A percentile compares a stretch with the other conserved stretches of the same genome.
phyloP scores from a whole-genome alignment of 1,284 basidiomycete genomes.

The Athelia sp. region DNA sequence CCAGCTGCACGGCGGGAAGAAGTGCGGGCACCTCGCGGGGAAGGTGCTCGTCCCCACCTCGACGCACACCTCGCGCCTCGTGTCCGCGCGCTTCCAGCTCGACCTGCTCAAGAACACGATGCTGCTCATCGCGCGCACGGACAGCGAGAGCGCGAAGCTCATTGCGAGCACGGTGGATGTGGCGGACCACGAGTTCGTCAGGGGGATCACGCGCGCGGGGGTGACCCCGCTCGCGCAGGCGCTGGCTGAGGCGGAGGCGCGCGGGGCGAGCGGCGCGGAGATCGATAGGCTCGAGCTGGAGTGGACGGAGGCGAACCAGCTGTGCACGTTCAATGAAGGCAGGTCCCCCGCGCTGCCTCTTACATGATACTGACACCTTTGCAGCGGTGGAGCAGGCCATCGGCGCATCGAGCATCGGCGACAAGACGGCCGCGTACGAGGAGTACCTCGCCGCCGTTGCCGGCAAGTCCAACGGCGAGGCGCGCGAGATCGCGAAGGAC shows the following conservation, averaged over 20 bases:
- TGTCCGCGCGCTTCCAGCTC: constrained; percentile 83
- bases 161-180: constrained; percentile 82
- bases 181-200: constrained; percentile 76
- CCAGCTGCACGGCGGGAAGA: constrained; percentile 89
- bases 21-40: constrained; percentile 92
- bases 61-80: constrained; percentile 79
- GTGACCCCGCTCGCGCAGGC: constrained; percentile 69
- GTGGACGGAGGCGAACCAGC: constrained; percentile 70
- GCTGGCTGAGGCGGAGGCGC: constrained; percentile 68
- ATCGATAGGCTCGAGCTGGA: constrained; percentile 74
- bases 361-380: constrained; percentile 2
- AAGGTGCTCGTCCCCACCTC: constrained; percentile 90
- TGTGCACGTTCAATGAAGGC: constrained; percentile 87
- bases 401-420: constrained; percentile 37
- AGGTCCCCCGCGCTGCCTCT: constrained; percentile 10
- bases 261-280: constrained; percentile 64
- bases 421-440: constrained; percentile 55
- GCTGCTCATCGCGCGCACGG: constrained; percentile 87
- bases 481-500: constrained; percentile 67
- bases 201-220: constrained; percentile 56
- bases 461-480: constrained; percentile 74
- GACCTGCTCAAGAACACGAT: constrained; percentile 86
- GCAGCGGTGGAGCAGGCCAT: constrained; percentile 63
- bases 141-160: constrained; percentile 86
- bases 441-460: constrained; percentile 55